Evolutionary conservation across 768 basidiomycete genomes (phyloP), one percentile per base, ranked within the genome.

Genomic region (Leccinum ochraceum): DNA sequence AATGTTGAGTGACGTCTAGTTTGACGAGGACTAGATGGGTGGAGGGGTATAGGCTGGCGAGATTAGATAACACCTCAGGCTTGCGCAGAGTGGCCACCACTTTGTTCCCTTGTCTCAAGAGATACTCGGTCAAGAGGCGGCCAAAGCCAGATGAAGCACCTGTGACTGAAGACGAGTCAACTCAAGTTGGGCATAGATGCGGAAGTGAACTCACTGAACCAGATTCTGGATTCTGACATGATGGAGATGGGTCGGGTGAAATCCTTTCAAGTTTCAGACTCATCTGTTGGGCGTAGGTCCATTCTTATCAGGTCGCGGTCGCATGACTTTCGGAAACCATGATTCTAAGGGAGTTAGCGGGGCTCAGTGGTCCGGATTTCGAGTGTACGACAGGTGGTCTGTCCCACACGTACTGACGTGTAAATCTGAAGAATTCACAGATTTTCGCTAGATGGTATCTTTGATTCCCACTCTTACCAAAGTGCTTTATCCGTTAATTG

Each of bases 11-110:
- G 30, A 79, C 76, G 65, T 79, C 76, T 52, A 75, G 54, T 54
- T 68, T 68, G 54, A 75, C 51, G 54, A 75, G 60, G 55, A 75
- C 5, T 1, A 67, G 60, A 2, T 32, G 60, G 0, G 67, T 58
- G 13, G 69, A 6, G 4, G 70, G 61, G 56, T 77, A 76, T 39
- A 72, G 46, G 1, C 49, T 28, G 10, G 53, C 55, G 16, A 75
- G 77, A 20, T 74, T 66, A 11, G 64, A 59, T 44, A 81, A 66
- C 14, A 54, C 65, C 16, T 66, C 72, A 2, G 80, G 79, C 59
- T 67, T 76, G 56, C 80, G 79, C 26, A 79, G 69, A 42, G 81
- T 80, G 4, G 82, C 80, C 54, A 80, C 73, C 24, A 73, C 79
- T 34, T 59, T 75, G 36, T 79, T 69, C 4, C 76, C 80, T 17